Base-by-base conservation (phyloP, 305 asterid genomes). In the Withania somnifera region DNA sequence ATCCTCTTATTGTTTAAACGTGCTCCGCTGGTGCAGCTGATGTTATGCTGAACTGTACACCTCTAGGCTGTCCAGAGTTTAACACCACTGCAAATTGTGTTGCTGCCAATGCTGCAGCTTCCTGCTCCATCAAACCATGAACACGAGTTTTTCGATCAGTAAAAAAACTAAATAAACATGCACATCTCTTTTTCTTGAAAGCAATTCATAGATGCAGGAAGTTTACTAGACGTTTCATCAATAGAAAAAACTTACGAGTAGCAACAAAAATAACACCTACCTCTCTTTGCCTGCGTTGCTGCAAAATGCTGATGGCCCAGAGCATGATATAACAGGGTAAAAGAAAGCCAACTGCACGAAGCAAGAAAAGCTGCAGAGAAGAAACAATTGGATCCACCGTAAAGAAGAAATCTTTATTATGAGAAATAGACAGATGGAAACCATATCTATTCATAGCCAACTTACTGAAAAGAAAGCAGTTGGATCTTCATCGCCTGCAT, bases 221-320 rank as follows among this genome's bases (percentile, higher is more conserved):
- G n/a, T n/a, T n/a, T n/a, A n/a, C n/a, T n/a, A n/a, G n/a, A n/a
- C n/a, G n/a, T n/a, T n/a, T n/a, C n/a, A n/a, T n/a, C n/a, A n/a
- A n/a, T n/a, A n/a, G n/a, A n/a, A n/a, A n/a, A n/a, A n/a, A n/a
- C n/a, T n/a, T n/a, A n/a, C n/a, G n/a, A n/a, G n/a, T 9, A 30
- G 34, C 26, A 38, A 53, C 10, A 11, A 20, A 56, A 66, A 40
- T 38, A 42, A 50, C 57, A 77, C 80, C 83, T 64, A 95, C 99
- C 96, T 95, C 97, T 87, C 98, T 89, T 86, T 95, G 97, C 84
- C 98, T 91, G 82, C 99, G 91, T n/a, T 94, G 95, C 83, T 95
- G 98, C 91, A 95, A 84, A 86, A 95, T 90, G 77, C 92, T 91
- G 64, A 95, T 92, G 75, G 97, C 97, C 99, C 99, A 95, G 81